Conservation (phyloP, 495 filamentous ascomycete species). For the Xylaria intraflava region DNA sequence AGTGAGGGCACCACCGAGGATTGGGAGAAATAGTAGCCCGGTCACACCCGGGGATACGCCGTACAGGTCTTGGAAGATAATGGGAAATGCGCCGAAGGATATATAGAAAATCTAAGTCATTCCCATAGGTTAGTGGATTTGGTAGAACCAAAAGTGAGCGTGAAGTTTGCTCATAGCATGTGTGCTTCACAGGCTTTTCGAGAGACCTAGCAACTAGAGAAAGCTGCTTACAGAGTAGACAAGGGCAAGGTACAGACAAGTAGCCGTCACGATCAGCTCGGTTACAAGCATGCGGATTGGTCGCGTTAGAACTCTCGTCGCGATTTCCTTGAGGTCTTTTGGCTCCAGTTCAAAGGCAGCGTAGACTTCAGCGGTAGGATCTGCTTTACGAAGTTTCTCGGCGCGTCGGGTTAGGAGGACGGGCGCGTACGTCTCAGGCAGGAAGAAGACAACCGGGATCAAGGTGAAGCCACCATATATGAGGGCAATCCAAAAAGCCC, state of each 20-base stretch:
- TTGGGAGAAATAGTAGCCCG: conserved; percentile 43
- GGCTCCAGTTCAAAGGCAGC: conserved; percentile 32
- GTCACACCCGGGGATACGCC: conserved; percentile 36
- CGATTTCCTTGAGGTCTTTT: conserved; percentile 25
- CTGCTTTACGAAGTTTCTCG: conserved; percentile 40
- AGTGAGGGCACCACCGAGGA: conserved; percentile 38
- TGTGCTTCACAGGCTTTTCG: background rate
- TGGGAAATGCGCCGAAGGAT: conserved; percentile 60
- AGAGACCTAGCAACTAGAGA: background rate
- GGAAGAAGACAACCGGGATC: conserved; percentile 38
- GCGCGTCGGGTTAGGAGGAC: conserved; percentile 54
- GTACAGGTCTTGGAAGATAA: conserved; percentile 53
- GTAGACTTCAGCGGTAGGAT: conserved; percentile 31
- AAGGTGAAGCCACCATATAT: conserved; percentile 49
- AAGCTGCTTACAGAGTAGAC: conserved; percentile 44
- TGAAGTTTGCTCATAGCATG: background rate
- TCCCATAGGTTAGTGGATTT: background rate
- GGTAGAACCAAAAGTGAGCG: background rate
- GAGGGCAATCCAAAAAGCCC: conserved; percentile 57
- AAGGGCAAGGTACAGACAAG: conserved; percentile 60
- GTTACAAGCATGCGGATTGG: conserved; percentile 39
- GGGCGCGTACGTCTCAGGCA: conserved; percentile 59
- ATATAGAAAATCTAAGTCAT: conserved; percentile 58
- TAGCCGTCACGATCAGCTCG: conserved; percentile 49
- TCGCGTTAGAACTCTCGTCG: conserved; percentile 33